Base-by-base conservation (phyloP, 192 early-diverging fungal genomes). In the Backusella tuberculispora region DNA sequence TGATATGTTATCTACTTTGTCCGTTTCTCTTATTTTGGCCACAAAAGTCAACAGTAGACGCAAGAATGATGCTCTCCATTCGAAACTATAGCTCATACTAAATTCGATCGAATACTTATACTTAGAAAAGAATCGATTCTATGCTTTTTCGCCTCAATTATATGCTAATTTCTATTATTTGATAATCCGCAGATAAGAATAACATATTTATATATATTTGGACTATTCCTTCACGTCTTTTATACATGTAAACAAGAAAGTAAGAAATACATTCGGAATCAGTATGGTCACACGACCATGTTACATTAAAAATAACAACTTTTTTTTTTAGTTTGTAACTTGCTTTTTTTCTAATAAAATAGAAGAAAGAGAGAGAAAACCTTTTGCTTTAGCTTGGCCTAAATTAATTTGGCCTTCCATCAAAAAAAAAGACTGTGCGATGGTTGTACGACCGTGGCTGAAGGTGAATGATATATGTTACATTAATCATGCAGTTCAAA, bases 361-460 rank as follows among this genome's bases (percentile, higher is more conserved):
- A 21, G 4, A 21, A 56, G 19, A 9, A n/a, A 56, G 8, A 24
- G 21, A 56, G 17, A 46, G 45, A 2, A 14, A 46, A 56, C 7
- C 9, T 9, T 56, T 10, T 2, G 24, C 50, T 56, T 56, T 21
- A 12, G 19, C 19, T 8, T 21, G 9, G 24, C 8, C 19, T 10
- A 56, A 56, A 10, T 24, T 26, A 1, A 8, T 1, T 8, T 50
- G 17, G 48, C n/a, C 48, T 50, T 21, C 48, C 7, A 56, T 9
- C 21, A 34, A 34, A 34, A 34, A 34, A 26, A 56, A 24, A 21
- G 50, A 56, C 50, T 56, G 50, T 56, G 50, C 50, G 50, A 56
- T 24, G 9, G 24, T 56, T 56, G 50, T 56, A 56, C 50, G 24
- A 56, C 50, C 24, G 50, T 56, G 50, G 50, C 50, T 56, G 50